Evolutionary conservation across 805 yeast genomes (phyloP), one percentile per base, ranked within the genome.

Genomic region (Saccharomycopsis sp.): DNA sequence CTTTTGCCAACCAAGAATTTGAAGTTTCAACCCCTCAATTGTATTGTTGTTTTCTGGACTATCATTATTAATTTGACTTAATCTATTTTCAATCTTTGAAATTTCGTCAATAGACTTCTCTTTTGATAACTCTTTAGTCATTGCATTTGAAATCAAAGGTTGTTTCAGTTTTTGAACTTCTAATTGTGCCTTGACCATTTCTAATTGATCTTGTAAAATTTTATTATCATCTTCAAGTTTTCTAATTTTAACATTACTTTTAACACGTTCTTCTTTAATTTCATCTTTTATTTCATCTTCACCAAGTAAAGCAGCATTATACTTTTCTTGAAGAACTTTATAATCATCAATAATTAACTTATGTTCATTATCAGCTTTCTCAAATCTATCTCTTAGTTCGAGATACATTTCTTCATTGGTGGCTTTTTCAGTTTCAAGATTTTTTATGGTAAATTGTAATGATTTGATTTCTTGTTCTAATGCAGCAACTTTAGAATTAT

Each of bases 1-100:
- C 36, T 56, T 52, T 55, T 71, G 76, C 74, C 82, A 70, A 41
- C 61, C 64, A 3, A 62, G 53, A 8, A 68, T 46, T 39, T 60
- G 58, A 33, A 56, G 61, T 43, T 59, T 63, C 50, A 57, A 52
- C n/a, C 42, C 52, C 36, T 55, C 67, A 41, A 60, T 55, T 13
- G 39, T 31, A 10, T 34, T 37, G n/a, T n/a, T n/a, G n/a, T n/a
- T n/a, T n/a, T n/a, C n/a, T n/a, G n/a, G n/a, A 21, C 28, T 13
- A 17, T 45, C 40, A n/a, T 49, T 36, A 17, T 39, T 37, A 5
- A 37, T 40, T 21, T 34, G 31, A 10, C 40, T 38, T 15, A 44
- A 33, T 13, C 47, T 17, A 6, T 27, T 15, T 18, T 44, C 45
- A 19, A 44, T 44, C 15, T 34, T 40, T 4, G 28, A 34, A 5